Evolutionary conservation across 1,284 basidiomycete species (phyloP), one percentile per base, ranked within the genome.

Genomic region (Ceratobasidium sp.): DNA sequence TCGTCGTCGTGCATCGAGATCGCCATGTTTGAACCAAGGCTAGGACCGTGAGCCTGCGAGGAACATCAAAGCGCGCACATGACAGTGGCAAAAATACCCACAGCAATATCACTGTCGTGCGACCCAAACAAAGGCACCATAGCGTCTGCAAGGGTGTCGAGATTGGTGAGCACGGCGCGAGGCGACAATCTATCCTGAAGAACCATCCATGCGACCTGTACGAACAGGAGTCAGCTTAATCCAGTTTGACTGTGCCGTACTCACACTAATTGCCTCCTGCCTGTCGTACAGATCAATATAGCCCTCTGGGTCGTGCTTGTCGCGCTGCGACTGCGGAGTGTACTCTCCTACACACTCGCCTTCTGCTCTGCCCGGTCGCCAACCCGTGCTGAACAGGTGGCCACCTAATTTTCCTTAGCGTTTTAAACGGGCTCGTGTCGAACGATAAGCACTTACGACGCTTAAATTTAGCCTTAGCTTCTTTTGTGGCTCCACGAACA

Each of bases 21-120:
- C 3, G 67, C 46, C 67, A 69, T 69, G 20, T 69, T 69, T 3
- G 67, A 50, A 6, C 67, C 67, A 10, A 69, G 12, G 35, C 67
- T 55, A 3, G 67, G 67, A 3, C 67, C 67, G 38, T 69, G 67
- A 2, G 52, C 20, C 67, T 69, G 7, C 1, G 48, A 35, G 10
- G 48, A 2, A 27, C 5, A 12, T 18, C 0, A 20, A 8, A 4
- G 8, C n/a, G 5, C 18, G n/a, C 10, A 30, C 6, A 20, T 7
- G 35, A 33, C 8, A n/a, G 30, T 35, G 38, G 38, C 38, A 8
- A 38, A 4, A 38, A 38, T 38, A n/a, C 12, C 30, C 23, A 69
- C 67, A 4, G 50, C 7, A 41, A 69, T 57, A n/a, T 69, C 67
- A 38, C 50, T 55, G n/a, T 54, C 52, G 27, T 69, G 23, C 7